A percentile compares a stretch with the other conserved stretches of the same genome.
phyloP scores from a whole-genome alignment of 192 early-diverging fungal species.

The Obelidium mucronatum region DNA sequence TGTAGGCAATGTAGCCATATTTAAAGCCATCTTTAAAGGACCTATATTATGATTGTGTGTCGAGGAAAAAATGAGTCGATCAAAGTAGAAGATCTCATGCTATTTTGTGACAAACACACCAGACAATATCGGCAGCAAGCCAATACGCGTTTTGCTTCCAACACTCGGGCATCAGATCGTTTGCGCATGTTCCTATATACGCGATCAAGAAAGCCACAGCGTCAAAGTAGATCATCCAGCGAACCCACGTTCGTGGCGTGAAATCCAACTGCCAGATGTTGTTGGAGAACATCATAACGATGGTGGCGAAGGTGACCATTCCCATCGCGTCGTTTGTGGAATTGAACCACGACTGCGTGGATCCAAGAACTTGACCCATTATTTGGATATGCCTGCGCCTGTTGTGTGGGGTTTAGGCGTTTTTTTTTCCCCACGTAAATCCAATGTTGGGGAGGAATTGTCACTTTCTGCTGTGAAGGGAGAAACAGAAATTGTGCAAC shows the following conservation, averaged over 20 bases:
- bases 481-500: neutral
- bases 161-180: constrained; percentile 9
- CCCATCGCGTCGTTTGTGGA: constrained; percentile 18
- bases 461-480: neutral
- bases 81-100: neutral
- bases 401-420: neutral
- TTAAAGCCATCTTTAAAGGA: constrained; percentile 14
- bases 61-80: neutral
- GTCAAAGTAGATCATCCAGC: constrained; percentile 31
- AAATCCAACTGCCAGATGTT: constrained; percentile 25
- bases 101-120: neutral
- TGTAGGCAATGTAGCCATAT: constrained; percentile 28
- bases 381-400: constrained; percentile 50
- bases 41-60: too few relatives aligned
- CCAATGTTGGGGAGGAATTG: neutral
- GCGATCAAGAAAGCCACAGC: constrained; percentile 13
- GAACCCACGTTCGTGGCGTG: constrained; percentile 21
- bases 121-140: constrained; percentile 18
- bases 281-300: constrained; percentile 23
- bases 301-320: constrained; percentile 22
- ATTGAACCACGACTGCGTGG: neutral
- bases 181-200: constrained; percentile 14
- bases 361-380: constrained; percentile 8
- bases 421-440: neutral
- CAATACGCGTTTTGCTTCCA: constrained; percentile 16